Base-by-base conservation (phyloP, 345 rosid species). In the Boechera retrofracta region DNA sequence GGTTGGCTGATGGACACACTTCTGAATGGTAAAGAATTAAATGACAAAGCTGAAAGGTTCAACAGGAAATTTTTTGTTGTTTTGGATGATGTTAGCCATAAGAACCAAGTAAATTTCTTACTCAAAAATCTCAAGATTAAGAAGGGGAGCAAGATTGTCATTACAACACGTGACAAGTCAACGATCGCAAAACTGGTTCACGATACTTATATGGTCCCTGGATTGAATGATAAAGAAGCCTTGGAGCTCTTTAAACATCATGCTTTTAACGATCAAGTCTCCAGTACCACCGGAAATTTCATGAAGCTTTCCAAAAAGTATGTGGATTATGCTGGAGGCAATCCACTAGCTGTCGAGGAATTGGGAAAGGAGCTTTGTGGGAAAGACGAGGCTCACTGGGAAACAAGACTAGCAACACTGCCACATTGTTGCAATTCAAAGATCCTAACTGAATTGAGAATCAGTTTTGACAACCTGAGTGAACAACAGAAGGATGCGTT, bases 271-370 rank as follows among this genome's bases (percentile, higher is more conserved):
- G 45, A 15, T 8, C 28, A 18, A 1, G 18, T 1, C 3, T 45
- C 16, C 0, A 36, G 42, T 3, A 3, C 11, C 1, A 0, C 10
- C 16, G 54, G 5, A 0, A 21, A 49, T 0, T 7, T 18, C 3
- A 1, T 49, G 4, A 7, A 18, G 6, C 12, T 76, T 2, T 47
- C 78, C 0, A 18, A 39, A 1, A 18, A 0, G 2, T 62, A 60
- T 10, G 59, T 73, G 12, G 10, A 24, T 26, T 59, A 77, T 55
- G 82, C 75, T 39, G 11, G 67, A 5, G 85, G 87, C 0, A 32
- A 77, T 35, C 87, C 82, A 4, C 26, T 61, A 21, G 81, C 84
- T 6, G 73, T 84, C 9, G 47, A 67, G 61, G 73, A 77, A 15
- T 5, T 82, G 11, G 82, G 83, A 4, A 60, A 61, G 0, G 58